phyloP scores from a whole-genome alignment of 768 basidiomycete species.

The Naganishia antarctica region DNA sequence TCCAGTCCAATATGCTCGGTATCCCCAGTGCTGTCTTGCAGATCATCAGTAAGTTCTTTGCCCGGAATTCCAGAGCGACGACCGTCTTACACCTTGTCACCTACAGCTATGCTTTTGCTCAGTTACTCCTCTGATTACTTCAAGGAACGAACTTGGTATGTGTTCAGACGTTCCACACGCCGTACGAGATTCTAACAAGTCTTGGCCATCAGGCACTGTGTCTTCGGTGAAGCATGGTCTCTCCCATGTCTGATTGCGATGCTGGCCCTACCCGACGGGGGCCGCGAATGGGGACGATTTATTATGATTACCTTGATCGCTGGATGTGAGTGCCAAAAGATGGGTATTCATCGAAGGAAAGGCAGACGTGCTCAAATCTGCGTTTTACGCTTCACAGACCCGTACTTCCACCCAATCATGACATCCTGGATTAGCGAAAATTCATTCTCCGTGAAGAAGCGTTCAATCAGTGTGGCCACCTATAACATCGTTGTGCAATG shows the following conservation, averaged over 20 bases:
- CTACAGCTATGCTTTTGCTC: slow-evolving; percentile 51
- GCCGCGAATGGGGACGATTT: slow-evolving; percentile 27
- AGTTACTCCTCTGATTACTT: slow-evolving; percentile 58
- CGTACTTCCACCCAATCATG: slow-evolving; percentile 31
- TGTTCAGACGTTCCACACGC: not conserved
- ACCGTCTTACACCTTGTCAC: not conserved
- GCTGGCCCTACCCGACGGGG: slow-evolving; percentile 27
- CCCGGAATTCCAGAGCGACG: too few species aligned
- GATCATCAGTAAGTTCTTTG: slow-evolving; percentile 44
- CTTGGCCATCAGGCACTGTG: slow-evolving; percentile 23
- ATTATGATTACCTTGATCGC: slow-evolving; percentile 28
- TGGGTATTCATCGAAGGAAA: not conserved
- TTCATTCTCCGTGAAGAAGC: slow-evolving; percentile 29
- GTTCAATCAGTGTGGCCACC: slow-evolving; percentile 36
- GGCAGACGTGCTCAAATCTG: not conserved
- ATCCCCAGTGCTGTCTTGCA: slow-evolving; percentile 59
- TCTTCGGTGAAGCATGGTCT: slow-evolving; percentile 31
- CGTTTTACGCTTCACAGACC: slow-evolving; percentile 2
- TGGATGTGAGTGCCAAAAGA: slow-evolving; percentile 20
- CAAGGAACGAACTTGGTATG: slow-evolving; percentile 55
- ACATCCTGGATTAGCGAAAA: slow-evolving; percentile 31
- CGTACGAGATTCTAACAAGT: not conserved
- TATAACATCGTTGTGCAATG: slow-evolving; percentile 68
- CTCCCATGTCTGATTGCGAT: slow-evolving; percentile 27
- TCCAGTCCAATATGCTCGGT: slow-evolving; percentile 60